These are phyloP conservation scores for Xylaria sp. DNA, from an alignment of 2,329 filamentous ascomycete species.

Conservation along the genomic window DNA sequence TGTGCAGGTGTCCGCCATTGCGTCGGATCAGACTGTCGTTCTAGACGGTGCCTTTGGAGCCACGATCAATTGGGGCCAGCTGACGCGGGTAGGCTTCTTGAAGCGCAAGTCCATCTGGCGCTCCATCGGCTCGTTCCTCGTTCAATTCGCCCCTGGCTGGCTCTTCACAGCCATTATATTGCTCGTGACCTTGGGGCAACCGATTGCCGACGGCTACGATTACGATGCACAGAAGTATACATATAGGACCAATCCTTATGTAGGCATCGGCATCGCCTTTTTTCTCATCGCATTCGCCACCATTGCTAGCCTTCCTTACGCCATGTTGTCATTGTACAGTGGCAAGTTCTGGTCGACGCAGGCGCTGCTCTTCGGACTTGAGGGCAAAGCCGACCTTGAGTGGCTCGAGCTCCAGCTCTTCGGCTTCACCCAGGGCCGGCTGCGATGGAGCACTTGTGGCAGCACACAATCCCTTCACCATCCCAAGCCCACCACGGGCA, in stretches of 20 bases:
- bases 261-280: neutral
- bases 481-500: constrained; percentile 10
- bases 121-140: no score
- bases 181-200: no score
- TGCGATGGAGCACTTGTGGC: neutral
- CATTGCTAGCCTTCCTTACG: neutral
- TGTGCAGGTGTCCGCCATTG: neutral
- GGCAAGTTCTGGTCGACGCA: constrained; percentile 5
- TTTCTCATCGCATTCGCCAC: neutral
- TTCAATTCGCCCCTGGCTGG: no score
- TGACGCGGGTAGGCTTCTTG: no score
- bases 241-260: no score
- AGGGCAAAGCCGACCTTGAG: neutral
- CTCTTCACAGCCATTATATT: no score
- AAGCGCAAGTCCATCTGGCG: no score
- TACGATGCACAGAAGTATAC: no score
- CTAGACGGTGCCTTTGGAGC: neutral
- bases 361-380: constrained; percentile 4
- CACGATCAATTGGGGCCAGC: neutral
- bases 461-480: constrained; percentile 17
- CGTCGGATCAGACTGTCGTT: neutral
- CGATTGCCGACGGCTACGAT: no score
- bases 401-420: neutral
- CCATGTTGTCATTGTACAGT: neutral
- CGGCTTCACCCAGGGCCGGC: neutral